phyloP scores from a whole-genome alignment of 73 alveolate species.

The Halteria grandinella region DNA sequence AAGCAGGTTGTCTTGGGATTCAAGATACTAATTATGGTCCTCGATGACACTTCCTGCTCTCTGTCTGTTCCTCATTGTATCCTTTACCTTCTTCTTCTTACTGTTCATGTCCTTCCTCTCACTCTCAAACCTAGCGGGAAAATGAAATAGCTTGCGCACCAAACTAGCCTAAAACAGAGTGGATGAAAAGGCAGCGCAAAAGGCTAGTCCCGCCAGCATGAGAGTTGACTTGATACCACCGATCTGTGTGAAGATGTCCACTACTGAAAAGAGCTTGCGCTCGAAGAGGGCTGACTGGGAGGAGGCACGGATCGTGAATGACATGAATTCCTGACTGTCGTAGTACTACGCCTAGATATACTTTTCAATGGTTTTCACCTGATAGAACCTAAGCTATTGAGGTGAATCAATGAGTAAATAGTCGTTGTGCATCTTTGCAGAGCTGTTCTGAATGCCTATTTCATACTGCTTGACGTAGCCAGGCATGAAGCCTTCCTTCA shows the following conservation, averaged over 20 bases:
- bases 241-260: conserved; percentile 22
- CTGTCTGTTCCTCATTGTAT: not conserved
- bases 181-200: conserved; percentile 38
- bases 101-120: conserved; percentile 19
- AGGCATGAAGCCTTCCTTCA: conserved; percentile 3
- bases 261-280: not conserved
- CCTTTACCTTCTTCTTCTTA: not conserved
- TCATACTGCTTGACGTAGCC: not conserved
- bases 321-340: not conserved
- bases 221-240: conserved; percentile 44
- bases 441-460: conserved; percentile 8
- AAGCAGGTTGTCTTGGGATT: not conserved
- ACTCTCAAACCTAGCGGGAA: conserved; percentile 24
- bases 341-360: conserved; percentile 10
- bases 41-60: not conserved
- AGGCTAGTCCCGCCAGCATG: conserved; percentile 7
- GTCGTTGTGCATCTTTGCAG: conserved; percentile 14
- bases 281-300: not conserved
- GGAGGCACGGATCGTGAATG: not conserved
- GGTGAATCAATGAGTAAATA: not conserved
- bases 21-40: not conserved
- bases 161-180: conserved; percentile 17
- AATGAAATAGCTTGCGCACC: conserved; percentile 29
- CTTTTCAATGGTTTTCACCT: conserved; percentile 13
- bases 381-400: not conserved